A percentile compares a stretch with the other conserved stretches of the same genome.
Evolutionary conservation across 2,329 filamentous ascomycete genomes (phyloP).

Genomic region (Nemania bipapillata): DNA sequence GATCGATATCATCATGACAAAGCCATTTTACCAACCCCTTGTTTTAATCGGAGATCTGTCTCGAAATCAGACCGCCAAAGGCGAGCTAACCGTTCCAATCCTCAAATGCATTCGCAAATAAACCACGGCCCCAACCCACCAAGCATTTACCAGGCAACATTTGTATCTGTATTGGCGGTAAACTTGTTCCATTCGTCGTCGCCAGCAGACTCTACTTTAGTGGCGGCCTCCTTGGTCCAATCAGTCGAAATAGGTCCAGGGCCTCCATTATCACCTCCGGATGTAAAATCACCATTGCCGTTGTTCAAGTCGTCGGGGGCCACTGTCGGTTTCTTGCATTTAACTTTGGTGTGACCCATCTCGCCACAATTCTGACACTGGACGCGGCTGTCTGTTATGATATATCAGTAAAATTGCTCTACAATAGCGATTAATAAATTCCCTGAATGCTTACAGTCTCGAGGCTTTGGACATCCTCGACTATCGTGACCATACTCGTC

Average conservation of each 20-base stretch:
- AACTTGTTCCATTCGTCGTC: constrained; percentile 1
- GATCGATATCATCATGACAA: constrained; percentile 14
- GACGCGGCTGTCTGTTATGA: constrained; percentile 59
- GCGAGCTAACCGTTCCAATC: neutral
- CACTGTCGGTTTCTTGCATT: constrained; percentile 50
- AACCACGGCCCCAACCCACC: neutral
- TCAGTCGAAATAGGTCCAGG: constrained; percentile 1
- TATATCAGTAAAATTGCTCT: constrained; percentile 40
- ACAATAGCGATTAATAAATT: neutral
- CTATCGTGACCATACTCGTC: constrained; percentile 61
- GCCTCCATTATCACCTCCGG: constrained; percentile 22
- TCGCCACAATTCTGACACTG: constrained; percentile 68
- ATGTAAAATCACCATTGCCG: constrained; percentile 2
- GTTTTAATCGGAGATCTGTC: constrained; percentile 19
- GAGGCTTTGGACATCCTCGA: constrained; percentile 66
- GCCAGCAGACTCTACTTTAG: neutral
- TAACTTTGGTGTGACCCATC: constrained; percentile 58
- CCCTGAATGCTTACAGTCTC: constrained; percentile 58
- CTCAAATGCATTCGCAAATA: neutral
- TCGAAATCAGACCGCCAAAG: constrained; percentile 19
- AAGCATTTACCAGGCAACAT: constrained; percentile 19
- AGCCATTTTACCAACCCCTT: constrained; percentile 18
- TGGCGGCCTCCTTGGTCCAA: constrained; percentile 21
- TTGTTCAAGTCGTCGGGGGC: constrained; percentile 32
- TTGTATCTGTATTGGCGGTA: too few relatives aligned